phyloP scores from a whole-genome alignment of 2,329 filamentous ascomycete genomes.

The Alternaria triticimaculans region DNA sequence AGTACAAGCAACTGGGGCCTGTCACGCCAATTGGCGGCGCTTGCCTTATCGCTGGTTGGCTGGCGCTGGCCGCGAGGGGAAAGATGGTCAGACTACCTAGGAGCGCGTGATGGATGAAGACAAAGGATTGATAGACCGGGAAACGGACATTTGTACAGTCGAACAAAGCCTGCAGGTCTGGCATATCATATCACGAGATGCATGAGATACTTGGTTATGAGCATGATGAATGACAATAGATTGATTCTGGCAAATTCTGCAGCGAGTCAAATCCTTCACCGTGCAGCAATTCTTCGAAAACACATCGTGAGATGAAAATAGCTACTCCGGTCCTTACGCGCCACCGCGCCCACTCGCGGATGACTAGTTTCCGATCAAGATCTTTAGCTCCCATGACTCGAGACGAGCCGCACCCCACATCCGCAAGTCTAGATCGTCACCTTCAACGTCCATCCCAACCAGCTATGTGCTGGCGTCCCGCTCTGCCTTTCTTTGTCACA shows the following conservation, averaged over 20 bases:
- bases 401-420: neutral
- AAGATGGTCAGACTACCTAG: conserved; percentile 7
- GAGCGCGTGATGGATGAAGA: neutral
- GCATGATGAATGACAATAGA: neutral
- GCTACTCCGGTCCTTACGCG: neutral
- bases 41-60: conserved; percentile 70
- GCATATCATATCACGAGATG: neutral
- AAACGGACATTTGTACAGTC: neutral
- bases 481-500: neutral
- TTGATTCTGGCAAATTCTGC: neutral
- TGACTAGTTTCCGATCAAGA: neutral
- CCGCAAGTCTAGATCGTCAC: neutral
- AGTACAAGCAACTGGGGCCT: conserved; percentile 66
- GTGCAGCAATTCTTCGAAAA: neutral
- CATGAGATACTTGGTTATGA: neutral
- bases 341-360: neutral
- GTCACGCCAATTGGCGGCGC: conserved; percentile 70
- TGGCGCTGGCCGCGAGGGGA: conserved; percentile 54
- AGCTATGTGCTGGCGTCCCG: neutral
- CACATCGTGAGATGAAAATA: neutral
- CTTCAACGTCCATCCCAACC: neutral
- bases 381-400: neutral
- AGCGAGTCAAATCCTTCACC: neutral
- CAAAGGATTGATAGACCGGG: neutral
- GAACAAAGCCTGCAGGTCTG: neutral